These are phyloP conservation scores for Leccinum broughii DNA, from an alignment of 768 basidiomycete genomes.

Conservation along the genomic window DNA sequence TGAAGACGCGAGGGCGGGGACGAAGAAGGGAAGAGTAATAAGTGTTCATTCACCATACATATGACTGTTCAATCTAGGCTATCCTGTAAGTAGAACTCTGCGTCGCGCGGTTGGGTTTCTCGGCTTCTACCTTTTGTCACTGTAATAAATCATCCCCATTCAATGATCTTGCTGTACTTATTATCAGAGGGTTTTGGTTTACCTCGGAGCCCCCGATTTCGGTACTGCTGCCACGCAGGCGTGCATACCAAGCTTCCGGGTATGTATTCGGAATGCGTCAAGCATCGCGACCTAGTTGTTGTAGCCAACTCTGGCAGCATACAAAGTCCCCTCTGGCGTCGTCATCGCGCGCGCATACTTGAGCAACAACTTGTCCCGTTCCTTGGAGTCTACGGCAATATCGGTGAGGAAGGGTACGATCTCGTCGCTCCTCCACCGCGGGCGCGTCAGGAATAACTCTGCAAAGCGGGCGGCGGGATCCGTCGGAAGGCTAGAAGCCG, in stretches of 20 bases:
- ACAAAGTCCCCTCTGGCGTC: constrained; percentile 67
- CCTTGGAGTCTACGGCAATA: constrained; percentile 81
- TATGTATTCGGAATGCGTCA: not conserved
- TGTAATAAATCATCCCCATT: constrained; percentile 1
- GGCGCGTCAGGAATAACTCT: constrained; percentile 82
- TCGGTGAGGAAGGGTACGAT: constrained; percentile 81
- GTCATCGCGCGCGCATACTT: constrained; percentile 84
- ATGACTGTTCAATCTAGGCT: not conserved
- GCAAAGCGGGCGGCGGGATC: constrained; percentile 81
- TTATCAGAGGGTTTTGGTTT: not conserved
- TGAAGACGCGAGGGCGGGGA: constrained; percentile 44
- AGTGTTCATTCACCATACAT: not conserved
- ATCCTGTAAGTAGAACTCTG: not conserved
- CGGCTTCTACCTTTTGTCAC: not conserved
- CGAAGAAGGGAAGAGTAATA: constrained; percentile 22
- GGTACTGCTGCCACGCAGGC: not conserved
- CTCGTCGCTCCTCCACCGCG: constrained; percentile 76
- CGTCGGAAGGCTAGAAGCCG: constrained; percentile 67
- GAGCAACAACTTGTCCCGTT: constrained; percentile 81
- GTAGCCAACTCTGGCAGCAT: constrained; percentile 69
- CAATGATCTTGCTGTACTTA: not conserved
- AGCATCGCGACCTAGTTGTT: constrained; percentile 37
- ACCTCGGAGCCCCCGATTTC: not conserved
- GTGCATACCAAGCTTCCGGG: not conserved
- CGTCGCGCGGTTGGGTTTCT: not conserved